Base-by-base conservation (phyloP, 169 alveolate species). In the Plasmodium sp. region DNA sequence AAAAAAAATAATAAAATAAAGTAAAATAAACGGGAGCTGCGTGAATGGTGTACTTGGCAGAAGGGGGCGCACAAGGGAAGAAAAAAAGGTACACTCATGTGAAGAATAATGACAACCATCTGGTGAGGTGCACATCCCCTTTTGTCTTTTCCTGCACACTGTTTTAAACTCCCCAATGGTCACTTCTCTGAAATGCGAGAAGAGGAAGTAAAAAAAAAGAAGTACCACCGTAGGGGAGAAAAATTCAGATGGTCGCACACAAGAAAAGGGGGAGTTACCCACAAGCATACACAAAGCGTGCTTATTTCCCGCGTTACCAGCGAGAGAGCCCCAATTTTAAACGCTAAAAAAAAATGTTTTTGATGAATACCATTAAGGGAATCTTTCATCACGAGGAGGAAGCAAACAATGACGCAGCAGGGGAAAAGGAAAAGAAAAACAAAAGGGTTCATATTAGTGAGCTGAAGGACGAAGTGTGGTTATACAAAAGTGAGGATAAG, bases 391-490 rank as follows among this genome's bases (percentile, higher is more conserved):
- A 80, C 83, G 88, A 90, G 16, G 77, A 90, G 82, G 84, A 36
- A 7, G 91, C 48, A 27, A 71, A 41, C n/a, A n/a, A 80, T 31
- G 45, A 81, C 5, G 18, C 51, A 62, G 91, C 81, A 62, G 80
- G 75, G 74, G 41, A 73, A 51, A 82, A 81, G 58, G 41, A 73
- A 51, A 82, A 72, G 41, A 54, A 34, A 58, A 92, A 92, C 39
- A 82, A 36, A 56, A 73, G 75, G 62, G 92, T 92, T 72, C 92
- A 82, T 71, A 31, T 92, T 27, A 83, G 74, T 48, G 95, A 92
- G 45, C 81, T 82, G 77, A 92, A 92, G 88, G 92, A 92, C 84
- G 95, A 92, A 82, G 83, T 92, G 41, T 92, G 95, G 95, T 22
- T 92, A 45, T 82, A 92, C 45, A 92, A 92, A 72, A 83, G 71